Base-by-base conservation (phyloP, 306 rosid species). In the Myrica gale region DNA sequence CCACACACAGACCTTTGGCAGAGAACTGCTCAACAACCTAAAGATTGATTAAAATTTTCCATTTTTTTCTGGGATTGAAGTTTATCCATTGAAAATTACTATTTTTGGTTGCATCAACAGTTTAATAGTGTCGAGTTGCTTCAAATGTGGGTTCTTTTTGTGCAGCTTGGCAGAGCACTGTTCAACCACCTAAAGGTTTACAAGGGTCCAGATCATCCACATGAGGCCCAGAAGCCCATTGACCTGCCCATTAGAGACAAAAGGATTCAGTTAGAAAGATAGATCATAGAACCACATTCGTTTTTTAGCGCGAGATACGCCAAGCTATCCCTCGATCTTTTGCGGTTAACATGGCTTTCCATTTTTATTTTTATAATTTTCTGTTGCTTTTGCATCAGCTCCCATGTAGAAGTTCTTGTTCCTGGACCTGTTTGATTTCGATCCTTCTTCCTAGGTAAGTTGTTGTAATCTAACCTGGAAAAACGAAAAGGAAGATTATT, bases 151-250 rank as follows among this genome's bases (percentile, higher is more conserved):
- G 20, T 65, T 41, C 69, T 41, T 32, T 57, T 20, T 78, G 41
- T 89, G 92, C 96, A 96, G 97, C 99, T 96, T 86, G 99, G 99
- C 75, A 89, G 98, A 78, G 82, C 74, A 39, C 91, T 96, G 55
- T 96, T 96, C 88, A 92, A 87, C 84, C 98, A 91, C 86, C 82
- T 96, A 41, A 96, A 96, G 92, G 98, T 96, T 56, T 96, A 96
- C 74, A 80, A 79, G 77, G 97, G 99, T 39, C 93, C 91, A 0
- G 91, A 90, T 71, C 99, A 96, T 83, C 99, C 98, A 39, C 99
- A 92, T 7, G 89, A 85, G 71, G 99, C 98, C 7, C 99, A 96
- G 83, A 82, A 78, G 88, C 97, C 97, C 16, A 19, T 84, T 5
- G 92, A 90, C 1, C 88, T 96, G 61, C 99, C 98, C 17, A 88